Conservation (phyloP, 2,329 filamentous ascomycete species). For the Penicillium sp. region DNA sequence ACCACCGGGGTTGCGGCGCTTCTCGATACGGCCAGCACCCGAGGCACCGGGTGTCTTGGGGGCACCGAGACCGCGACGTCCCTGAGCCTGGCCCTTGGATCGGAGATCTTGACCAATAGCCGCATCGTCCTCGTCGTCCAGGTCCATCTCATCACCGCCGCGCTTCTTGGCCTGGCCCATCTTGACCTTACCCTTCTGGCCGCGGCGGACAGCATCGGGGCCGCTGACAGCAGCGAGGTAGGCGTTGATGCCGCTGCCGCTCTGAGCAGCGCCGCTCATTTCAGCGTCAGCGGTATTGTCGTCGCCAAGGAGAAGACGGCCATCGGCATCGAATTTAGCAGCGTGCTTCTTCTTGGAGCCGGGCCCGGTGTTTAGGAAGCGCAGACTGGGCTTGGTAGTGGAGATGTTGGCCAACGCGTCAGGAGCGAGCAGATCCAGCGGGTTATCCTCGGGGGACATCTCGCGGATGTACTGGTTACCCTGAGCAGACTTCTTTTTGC, state of each 20-base stretch:
- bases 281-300: slow-evolving; percentile 37
- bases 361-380: slow-evolving; percentile 44
- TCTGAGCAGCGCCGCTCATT: slow-evolving; percentile 33
- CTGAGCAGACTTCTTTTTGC: slow-evolving; percentile 51
- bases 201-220: slow-evolving; percentile 59
- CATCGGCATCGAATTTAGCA: slow-evolving; percentile 48
- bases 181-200: slow-evolving; percentile 63
- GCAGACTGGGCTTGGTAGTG: slow-evolving; percentile 73
- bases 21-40: slow-evolving; percentile 29
- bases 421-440: slow-evolving; percentile 87
- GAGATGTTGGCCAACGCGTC: slow-evolving; percentile 91
- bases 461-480: slow-evolving; percentile 80
- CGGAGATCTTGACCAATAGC: slow-evolving; percentile 24
- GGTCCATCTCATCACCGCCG: slow-evolving; percentile 45
- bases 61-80: slow-evolving; percentile 28
- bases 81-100: slow-evolving; percentile 15
- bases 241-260: slow-evolving; percentile 54
- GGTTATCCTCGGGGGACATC: slow-evolving; percentile 77
- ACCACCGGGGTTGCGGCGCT: slow-evolving; percentile 24
- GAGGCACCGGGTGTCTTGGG: slow-evolving; percentile 30
- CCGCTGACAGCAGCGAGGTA: slow-evolving; percentile 64
- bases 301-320: slow-evolving; percentile 47
- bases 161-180: slow-evolving; percentile 52
- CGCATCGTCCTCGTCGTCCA: slow-evolving; percentile 43
- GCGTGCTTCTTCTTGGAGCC: slow-evolving; percentile 44